These are phyloP conservation scores for Curvularia verruculosa DNA, from an alignment of 2,329 filamentous ascomycete species.

Conservation along the genomic window DNA sequence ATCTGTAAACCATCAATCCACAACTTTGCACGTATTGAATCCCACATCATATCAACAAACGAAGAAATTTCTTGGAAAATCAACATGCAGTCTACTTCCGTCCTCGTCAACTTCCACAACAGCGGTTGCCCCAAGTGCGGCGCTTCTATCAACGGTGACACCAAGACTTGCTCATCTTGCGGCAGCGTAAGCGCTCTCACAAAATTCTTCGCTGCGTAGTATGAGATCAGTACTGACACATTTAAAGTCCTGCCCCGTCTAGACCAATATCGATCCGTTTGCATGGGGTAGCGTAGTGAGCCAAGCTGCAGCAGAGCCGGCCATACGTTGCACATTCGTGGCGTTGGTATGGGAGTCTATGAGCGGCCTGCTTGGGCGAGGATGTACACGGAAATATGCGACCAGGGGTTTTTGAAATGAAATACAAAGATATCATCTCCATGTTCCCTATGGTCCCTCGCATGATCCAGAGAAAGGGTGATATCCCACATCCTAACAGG, in stretches of 20 bases:
- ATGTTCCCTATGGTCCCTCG: background rate
- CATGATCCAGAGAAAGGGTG: background rate
- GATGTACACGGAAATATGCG: too few relatives aligned
- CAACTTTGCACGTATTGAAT: background rate
- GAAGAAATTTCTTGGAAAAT: background rate
- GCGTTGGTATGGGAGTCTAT: background rate
- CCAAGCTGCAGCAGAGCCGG: background rate
- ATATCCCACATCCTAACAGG: too few relatives aligned
- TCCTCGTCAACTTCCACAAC: conserved; percentile 44
- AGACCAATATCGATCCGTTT: conserved; percentile 1
- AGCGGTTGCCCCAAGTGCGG: conserved; percentile 50
- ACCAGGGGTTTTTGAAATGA: conserved; percentile 4
- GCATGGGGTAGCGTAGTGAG: conserved; percentile 6
- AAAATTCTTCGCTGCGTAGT: background rate
- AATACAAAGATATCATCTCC: background rate
- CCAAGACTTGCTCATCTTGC: conserved; percentile 48
- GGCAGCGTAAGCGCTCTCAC: conserved; percentile 35
- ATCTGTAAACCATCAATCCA: conserved; percentile 19
- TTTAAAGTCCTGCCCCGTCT: conserved; percentile 34
- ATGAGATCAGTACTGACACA: background rate
- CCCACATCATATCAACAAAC: background rate
- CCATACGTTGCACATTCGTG: background rate
- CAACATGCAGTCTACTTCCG: conserved; percentile 37
- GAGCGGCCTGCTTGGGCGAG: background rate
- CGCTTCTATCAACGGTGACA: conserved; percentile 36